Evolutionary conservation across 2,329 filamentous ascomycete genomes (phyloP).

Genomic region (Diaporthe vexans): DNA sequence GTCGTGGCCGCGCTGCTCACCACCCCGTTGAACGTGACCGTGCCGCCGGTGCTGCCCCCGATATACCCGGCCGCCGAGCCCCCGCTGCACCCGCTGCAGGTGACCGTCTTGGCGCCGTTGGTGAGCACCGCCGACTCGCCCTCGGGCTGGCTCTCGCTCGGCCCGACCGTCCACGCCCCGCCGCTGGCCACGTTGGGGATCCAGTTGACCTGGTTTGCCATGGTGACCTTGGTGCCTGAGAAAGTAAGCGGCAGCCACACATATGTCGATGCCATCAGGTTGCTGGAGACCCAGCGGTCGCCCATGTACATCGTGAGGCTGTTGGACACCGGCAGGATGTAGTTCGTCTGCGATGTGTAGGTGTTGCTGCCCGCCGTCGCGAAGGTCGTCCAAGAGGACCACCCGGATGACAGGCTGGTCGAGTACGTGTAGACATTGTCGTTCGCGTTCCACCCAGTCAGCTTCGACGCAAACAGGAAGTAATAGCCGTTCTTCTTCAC

Average conservation of each 20-base stretch:
- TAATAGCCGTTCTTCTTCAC: slow-evolving; percentile 73
- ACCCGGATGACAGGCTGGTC: slow-evolving; percentile 55
- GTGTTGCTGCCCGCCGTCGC: slow-evolving; percentile 69
- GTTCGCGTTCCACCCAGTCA: slow-evolving; percentile 71
- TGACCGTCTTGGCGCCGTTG: slow-evolving; percentile 60
- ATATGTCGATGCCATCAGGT: slow-evolving; percentile 73
- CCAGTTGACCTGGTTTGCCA: slow-evolving; percentile 70
- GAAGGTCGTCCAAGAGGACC: slow-evolving; percentile 72
- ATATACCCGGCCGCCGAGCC: slow-evolving; percentile 66
- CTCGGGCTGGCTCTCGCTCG: slow-evolving; percentile 63
- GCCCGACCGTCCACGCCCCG: slow-evolving; percentile 51
- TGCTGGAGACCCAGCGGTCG: slow-evolving; percentile 72
- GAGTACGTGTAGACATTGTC: slow-evolving; percentile 65
- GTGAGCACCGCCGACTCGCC: slow-evolving; percentile 63
- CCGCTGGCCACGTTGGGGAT: slow-evolving; percentile 48
- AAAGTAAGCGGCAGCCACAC: slow-evolving; percentile 75
- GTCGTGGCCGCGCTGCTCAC: slow-evolving; percentile 57
- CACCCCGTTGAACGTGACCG: slow-evolving; percentile 62
- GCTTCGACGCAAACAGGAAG: slow-evolving; percentile 73
- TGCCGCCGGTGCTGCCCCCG: slow-evolving; percentile 62
- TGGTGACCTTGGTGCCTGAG: slow-evolving; percentile 63
- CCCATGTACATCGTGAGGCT: slow-evolving; percentile 71
- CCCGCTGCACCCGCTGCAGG: slow-evolving; percentile 68
- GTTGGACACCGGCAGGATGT: slow-evolving; percentile 62
- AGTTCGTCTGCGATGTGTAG: slow-evolving; percentile 71